Conservation (phyloP, 2,329 filamentous ascomycete genomes). For the Colletotrichum theobromicola region DNA sequence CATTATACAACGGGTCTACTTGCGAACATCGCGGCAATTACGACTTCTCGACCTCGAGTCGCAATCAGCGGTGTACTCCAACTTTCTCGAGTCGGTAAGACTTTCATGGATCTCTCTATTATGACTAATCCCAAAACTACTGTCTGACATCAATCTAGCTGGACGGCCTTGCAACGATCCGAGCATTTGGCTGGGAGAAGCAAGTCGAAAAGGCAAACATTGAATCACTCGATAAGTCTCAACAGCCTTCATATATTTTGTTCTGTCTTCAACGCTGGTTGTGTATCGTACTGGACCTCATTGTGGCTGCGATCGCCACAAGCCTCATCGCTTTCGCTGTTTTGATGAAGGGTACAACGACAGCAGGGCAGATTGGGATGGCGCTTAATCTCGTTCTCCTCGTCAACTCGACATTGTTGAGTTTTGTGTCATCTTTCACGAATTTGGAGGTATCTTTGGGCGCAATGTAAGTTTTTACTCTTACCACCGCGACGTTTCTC, state of each 20-base stretch:
- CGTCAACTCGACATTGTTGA: slow-evolving; percentile 33
- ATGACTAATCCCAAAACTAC: neutral
- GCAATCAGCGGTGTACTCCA: slow-evolving; percentile 43
- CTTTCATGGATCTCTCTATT: neutral
- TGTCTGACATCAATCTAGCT: slow-evolving; percentile 24
- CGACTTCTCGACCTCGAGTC: slow-evolving; percentile 46
- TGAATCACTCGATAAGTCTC: slow-evolving; percentile 55
- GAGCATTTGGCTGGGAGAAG: slow-evolving; percentile 60
- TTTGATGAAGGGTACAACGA: slow-evolving; percentile 6
- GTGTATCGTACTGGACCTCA: slow-evolving; percentile 53
- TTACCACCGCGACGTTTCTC: neutral
- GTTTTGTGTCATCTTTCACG: slow-evolving; percentile 34
- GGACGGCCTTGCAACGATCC: slow-evolving; percentile 52
- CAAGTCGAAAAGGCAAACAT: slow-evolving; percentile 49
- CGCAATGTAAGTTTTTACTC: slow-evolving; percentile 21
- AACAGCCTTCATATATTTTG: slow-evolving; percentile 62
- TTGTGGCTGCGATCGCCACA: slow-evolving; percentile 50
- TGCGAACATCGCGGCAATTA: slow-evolving; percentile 47
- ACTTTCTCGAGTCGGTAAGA: slow-evolving; percentile 46
- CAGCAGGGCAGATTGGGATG: slow-evolving; percentile 20
- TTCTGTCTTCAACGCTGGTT: slow-evolving; percentile 64
- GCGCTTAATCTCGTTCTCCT: slow-evolving; percentile 28
- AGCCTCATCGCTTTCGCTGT: slow-evolving; percentile 51
- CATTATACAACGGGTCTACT: slow-evolving; percentile 39
- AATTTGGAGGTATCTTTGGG: slow-evolving; percentile 32